Evolutionary conservation across 208 protist species (phyloP), one percentile per base, ranked within the genome.

Genomic region (Leishmania aethiopica): DNA sequence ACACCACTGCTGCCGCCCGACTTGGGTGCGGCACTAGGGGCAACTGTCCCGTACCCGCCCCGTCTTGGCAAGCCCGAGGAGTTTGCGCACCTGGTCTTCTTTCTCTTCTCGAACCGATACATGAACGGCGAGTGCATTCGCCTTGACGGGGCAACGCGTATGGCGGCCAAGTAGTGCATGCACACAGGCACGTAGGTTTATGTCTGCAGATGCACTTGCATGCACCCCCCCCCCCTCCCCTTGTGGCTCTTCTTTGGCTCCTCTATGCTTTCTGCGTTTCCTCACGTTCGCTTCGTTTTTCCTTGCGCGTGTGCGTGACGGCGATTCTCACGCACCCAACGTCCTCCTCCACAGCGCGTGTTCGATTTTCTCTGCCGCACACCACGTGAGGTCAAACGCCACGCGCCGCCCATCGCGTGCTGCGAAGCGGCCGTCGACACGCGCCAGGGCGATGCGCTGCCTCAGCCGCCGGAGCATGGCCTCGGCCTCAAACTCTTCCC

Each of bases 51-150:
- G 22, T 95, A 95, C 75, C 87, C 94, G 25, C 32, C 42, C 19
- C 87, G 95, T 57, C 80, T 97, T 22, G 94, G 93, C 42, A 80
- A 89, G 35, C 88, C 92, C 2, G 69, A 88, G 6, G 95, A 98
- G 87, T 96, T 90, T 85, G 93, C 93, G 42, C 37, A 81, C 45
- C 51, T 94, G 40, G 89, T 88, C 60, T 71, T 89, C 73, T 86
- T 88, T 79, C 88, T 97, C 49, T 90, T 96, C 69, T 88, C 84
- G 75, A 97, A 96, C 86, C 69, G 71, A 47, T 95, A 94, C 80
- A 81, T 98, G 45, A 98, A 98, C 83, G 95, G 91, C 40, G 88
- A 91, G 82, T 81, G 79, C 76, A 51, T 92, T 53, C 84, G 89
- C 78, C 67, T 92, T 13, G 89, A 92, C 69, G 89, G 89, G 22